phyloP scores from a whole-genome alignment of 495 filamentous ascomycete genomes.

The Acidiella bohemica region DNA sequence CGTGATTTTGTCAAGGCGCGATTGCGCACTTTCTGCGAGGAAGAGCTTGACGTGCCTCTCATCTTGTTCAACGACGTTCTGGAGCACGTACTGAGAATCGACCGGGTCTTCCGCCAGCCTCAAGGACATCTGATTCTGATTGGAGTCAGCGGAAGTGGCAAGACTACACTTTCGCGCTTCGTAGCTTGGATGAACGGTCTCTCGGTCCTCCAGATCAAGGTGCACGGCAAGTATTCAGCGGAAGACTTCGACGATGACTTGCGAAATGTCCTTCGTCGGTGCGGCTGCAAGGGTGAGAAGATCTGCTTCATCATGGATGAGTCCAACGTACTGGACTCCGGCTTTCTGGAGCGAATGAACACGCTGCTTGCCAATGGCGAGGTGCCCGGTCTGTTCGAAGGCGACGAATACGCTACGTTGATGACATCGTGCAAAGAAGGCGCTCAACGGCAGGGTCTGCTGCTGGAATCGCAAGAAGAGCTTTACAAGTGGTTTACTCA shows the following conservation, averaged over 20 bases:
- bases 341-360: slow-evolving; percentile 98
- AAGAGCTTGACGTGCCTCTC: slow-evolving; percentile 95
- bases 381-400: slow-evolving; percentile 94
- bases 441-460: slow-evolving; percentile 84
- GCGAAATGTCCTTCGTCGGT: slow-evolving; percentile 79
- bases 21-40: slow-evolving; percentile 95
- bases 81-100: slow-evolving; percentile 94
- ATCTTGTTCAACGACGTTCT: slow-evolving; percentile 97
- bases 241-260: slow-evolving; percentile 99
- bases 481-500: slow-evolving; percentile 99
- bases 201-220: slow-evolving; percentile 98
- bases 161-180: slow-evolving; percentile 94
- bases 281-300: slow-evolving; percentile 96
- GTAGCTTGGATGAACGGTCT: slow-evolving; percentile 99
- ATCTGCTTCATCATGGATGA: slow-evolving; percentile 99
- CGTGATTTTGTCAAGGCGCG: slow-evolving; percentile 96
- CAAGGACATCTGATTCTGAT: slow-evolving; percentile 97
- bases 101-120: slow-evolving; percentile 94
- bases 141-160: slow-evolving; percentile 93
- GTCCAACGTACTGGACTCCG: slow-evolving; percentile 93
- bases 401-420: slow-evolving; percentile 84
- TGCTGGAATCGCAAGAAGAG: slow-evolving; percentile 95
- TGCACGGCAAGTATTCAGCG: slow-evolving; percentile 94
- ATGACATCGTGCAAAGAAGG: slow-evolving; percentile 99
- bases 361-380: slow-evolving; percentile 95